phyloP scores from a whole-genome alignment of 2,329 filamentous ascomycete species.

The Neocucurbitaria cava region DNA sequence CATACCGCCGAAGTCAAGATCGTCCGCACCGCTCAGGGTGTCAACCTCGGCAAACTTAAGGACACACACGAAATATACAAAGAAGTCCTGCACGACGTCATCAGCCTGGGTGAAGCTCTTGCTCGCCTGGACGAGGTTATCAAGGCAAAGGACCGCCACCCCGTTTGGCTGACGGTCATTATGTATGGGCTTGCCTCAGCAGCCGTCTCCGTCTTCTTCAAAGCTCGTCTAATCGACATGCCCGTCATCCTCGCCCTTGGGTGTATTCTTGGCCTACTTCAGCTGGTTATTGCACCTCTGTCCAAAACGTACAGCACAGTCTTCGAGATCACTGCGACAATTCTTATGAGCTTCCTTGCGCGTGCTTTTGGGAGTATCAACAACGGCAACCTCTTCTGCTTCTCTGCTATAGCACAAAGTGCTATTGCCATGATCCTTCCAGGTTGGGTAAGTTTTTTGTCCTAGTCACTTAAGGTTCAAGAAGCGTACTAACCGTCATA shows the following conservation, averaged over 20 bases:
- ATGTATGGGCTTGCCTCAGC: conserved; percentile 78
- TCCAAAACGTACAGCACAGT: conserved; percentile 71
- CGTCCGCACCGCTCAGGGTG: conserved; percentile 70
- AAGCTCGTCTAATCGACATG: conserved; percentile 76
- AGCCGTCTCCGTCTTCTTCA: conserved; percentile 78
- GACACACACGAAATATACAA: conserved; percentile 81
- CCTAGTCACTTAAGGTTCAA: neutral
- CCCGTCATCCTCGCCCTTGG: conserved; percentile 79
- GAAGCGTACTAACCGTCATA: conserved; percentile 2
- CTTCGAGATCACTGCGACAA: conserved; percentile 56
- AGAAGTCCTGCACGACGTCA: conserved; percentile 75
- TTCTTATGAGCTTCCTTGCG: conserved; percentile 57
- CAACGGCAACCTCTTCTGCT: conserved; percentile 54
- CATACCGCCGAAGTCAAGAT: conserved; percentile 82
- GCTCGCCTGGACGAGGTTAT: conserved; percentile 68
- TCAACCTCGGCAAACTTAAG: conserved; percentile 75
- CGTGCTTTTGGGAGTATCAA: conserved; percentile 56
- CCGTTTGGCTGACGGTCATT: conserved; percentile 59
- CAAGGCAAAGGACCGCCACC: conserved; percentile 62
- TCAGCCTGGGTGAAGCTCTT: conserved; percentile 73
- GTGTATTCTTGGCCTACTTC: conserved; percentile 74
- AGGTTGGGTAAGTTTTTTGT: conserved; percentile 44
- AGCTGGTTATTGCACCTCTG: conserved; percentile 74
- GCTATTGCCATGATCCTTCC: conserved; percentile 59
- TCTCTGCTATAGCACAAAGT: conserved; percentile 57